Percentiles rank a stretch among this genome's conserved stretches.
Conservation (phyloP, 2,329 filamentous ascomycete species). For the Colletotrichum agaves region DNA sequence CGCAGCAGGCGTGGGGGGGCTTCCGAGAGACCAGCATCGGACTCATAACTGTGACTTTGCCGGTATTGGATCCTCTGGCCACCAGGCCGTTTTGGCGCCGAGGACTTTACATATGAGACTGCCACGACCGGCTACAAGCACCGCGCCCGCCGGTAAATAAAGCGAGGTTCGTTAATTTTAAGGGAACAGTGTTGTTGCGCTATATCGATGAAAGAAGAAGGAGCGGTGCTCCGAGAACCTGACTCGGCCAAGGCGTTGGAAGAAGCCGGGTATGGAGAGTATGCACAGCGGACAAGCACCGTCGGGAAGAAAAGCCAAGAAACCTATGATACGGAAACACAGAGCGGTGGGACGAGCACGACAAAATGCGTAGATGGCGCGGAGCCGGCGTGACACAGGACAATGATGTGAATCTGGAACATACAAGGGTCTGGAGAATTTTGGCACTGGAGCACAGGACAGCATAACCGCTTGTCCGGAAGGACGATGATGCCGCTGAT, state of each 20-base stretch:
- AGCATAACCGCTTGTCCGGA: neutral
- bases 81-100: conserved; percentile 37
- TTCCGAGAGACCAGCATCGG: conserved; percentile 42
- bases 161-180: conserved; percentile 23
- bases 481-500: neutral
- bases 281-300: neutral
- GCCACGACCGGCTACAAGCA: conserved; percentile 13
- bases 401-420: too few relatives aligned
- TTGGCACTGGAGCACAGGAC: neutral
- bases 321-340: conserved; percentile 6
- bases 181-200: conserved; percentile 19
- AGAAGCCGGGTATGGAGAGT: neutral
- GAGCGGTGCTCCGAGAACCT: neutral
- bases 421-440: neutral
- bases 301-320: neutral
- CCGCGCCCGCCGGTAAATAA: neutral
- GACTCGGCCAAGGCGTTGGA: neutral
- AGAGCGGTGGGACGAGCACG: conserved; percentile 14
- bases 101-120: conserved; percentile 30
- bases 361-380: neutral
- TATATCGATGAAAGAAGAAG: conserved; percentile 30
- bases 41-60: conserved; percentile 38
- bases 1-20: conserved; percentile 8
- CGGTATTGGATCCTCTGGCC: conserved; percentile 37
- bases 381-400: neutral